Conservation (phyloP, 139 green algal species). For the Micractinium conductrix region DNA sequence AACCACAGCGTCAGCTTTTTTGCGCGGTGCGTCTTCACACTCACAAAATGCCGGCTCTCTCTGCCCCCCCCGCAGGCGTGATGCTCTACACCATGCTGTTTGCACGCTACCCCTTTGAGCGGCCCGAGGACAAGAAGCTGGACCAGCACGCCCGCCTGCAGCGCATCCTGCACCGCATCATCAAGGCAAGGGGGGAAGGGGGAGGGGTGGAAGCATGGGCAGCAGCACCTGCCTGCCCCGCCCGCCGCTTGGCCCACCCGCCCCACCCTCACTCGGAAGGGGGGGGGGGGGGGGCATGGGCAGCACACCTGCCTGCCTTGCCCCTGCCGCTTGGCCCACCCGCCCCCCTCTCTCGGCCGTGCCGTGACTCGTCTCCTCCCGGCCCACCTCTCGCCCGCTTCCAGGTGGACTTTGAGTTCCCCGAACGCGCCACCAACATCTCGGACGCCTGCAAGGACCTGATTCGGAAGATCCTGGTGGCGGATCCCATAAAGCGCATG, state of each 20-base stretch:
- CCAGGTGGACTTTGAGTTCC: conserved; percentile 61
- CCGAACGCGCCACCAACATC: conserved; percentile 43
- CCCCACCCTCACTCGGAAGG: too few relatives aligned
- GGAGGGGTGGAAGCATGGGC: neutral
- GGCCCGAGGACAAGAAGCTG: conserved; percentile 54
- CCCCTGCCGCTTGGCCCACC: neutral
- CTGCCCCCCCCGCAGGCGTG: conserved; percentile 53
- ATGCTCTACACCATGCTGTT: conserved; percentile 93
- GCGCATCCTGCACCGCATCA: conserved; percentile 60
- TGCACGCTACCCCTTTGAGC: conserved; percentile 67
- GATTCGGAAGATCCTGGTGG: conserved; percentile 51
- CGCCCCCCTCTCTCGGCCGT: neutral
- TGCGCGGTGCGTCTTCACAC: too few relatives aligned
- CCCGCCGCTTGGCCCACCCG: too few relatives aligned
- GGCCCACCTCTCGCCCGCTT: neutral
- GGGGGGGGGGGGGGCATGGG: too few relatives aligned
- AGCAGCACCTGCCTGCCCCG: too few relatives aligned
- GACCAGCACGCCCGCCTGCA: conserved; percentile 42
- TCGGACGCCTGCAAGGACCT: conserved; percentile 53
- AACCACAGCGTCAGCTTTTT: too few relatives aligned
- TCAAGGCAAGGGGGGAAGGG: conserved; percentile 21
- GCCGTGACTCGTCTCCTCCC: neutral
- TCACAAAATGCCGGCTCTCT: neutral
- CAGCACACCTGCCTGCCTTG: too few relatives aligned
- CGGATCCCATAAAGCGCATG: conserved; percentile 42